Evolutionary conservation across 257 asterid species (phyloP), one percentile per base, ranked within the genome.

Genomic region (Solanum neorickii): DNA sequence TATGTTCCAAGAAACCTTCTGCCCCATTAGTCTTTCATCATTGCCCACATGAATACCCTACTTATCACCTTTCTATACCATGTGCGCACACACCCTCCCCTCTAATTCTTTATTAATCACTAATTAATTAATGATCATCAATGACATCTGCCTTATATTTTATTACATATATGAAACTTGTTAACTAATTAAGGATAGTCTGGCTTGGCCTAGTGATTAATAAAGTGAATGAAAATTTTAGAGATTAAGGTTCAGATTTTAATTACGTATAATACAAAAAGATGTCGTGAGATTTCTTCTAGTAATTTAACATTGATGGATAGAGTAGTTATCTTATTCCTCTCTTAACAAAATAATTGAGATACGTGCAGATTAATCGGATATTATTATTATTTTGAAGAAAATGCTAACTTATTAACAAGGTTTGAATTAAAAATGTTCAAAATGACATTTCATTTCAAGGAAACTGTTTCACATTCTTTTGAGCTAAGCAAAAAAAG

Each of bases 21-120:
- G 44, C 87, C 87, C 87, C 87, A 84, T 66, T n/a, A 25, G 44
- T 47, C 65, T 15, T 62, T 7, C 87, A 84, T 84, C 41, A 84
- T 84, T 84, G 80, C 60, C 60, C 87, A 84, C 87, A 84, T 84
- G 87, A 46, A 66, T 84, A 23, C 87, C 87, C 87, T 69, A 80
- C 68, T 80, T 29, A 80, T 70, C 87, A 41, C 65, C 80, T 66
- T 27, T 62, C 65, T 70, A 41, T 75, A 66, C 80, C 87, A 84
- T 84, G 87, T 84, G 87, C 85, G 16, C 18, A 47, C 23, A 23
- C 69, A 13, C 20, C 72, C 33, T 33, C 23, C 27, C 5, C 8
- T 21, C 82, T 84, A 66, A 70, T 47, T 47, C 27, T 80, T 29
- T 80, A 80, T 46, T 80, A 80, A 80, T 14, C 44, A 78, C 27